Percentiles rank a stretch among this genome's conserved stretches.
These are phyloP conservation scores for Boletus speciosus DNA, from an alignment of 768 basidiomycete species.

Conservation along the genomic window DNA sequence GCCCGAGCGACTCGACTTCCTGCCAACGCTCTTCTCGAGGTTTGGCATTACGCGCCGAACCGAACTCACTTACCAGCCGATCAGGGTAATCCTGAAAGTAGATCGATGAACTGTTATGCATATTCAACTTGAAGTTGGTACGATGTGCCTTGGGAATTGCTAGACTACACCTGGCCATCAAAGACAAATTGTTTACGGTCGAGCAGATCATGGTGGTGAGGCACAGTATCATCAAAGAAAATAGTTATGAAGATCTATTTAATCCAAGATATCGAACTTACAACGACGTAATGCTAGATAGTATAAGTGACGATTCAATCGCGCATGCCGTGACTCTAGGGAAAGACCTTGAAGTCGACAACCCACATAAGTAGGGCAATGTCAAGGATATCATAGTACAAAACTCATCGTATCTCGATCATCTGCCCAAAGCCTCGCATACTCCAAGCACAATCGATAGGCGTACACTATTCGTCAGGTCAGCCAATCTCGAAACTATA, in stretches of 20 bases:
- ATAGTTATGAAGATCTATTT: neutral
- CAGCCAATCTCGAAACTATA: neutral
- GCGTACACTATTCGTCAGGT: constrained; percentile 59
- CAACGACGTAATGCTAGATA: neutral
- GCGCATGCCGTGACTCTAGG: neutral
- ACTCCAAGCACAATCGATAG: constrained; percentile 84
- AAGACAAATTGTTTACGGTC: no score
- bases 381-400: constrained; percentile 13
- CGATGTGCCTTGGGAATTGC: no score
- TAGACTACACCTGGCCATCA: no score
- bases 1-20: no score
- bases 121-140: no score
- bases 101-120: no score
- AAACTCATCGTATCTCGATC: constrained; percentile 72
- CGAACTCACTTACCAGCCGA: no score
- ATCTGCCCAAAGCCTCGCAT: constrained; percentile 80
- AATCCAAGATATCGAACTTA: neutral
- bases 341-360: neutral
- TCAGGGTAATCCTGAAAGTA: no score
- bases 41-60: no score
- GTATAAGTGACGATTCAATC: neutral
- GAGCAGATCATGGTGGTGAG: neutral
- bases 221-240: neutral
- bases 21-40: no score
- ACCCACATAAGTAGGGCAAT: neutral